Percentiles rank a stretch among this genome's conserved stretches.
Conservation (phyloP, 2,329 filamentous ascomycete genomes). For the Nannizziopsis arthrosporioides region DNA sequence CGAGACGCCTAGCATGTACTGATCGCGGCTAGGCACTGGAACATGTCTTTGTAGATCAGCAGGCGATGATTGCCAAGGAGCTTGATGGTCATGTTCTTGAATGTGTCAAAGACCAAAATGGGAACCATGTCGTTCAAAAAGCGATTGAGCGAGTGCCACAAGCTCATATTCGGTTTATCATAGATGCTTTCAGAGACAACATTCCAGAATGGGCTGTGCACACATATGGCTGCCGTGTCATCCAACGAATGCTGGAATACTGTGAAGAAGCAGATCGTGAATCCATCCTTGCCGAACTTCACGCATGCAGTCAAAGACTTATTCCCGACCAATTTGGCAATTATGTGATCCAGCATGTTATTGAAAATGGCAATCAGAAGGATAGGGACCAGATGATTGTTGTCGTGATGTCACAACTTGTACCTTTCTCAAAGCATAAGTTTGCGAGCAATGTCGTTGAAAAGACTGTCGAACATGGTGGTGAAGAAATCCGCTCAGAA, state of each 20-base stretch:
- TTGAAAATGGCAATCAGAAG: conserved; percentile 60
- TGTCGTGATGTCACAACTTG: conserved; percentile 58
- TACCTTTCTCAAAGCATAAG: conserved; percentile 82
- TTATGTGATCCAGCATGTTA: conserved; percentile 89
- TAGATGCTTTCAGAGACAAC: conserved; percentile 64
- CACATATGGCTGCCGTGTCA: conserved; percentile 78
- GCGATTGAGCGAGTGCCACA: conserved; percentile 71
- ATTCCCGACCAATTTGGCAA: conserved; percentile 87
- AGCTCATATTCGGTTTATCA: conserved; percentile 72
- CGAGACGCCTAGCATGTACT: background rate
- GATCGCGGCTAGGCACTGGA: conserved; percentile 57
- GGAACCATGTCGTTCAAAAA: conserved; percentile 95
- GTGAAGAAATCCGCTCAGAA: conserved; percentile 53
- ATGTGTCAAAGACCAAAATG: conserved; percentile 77
- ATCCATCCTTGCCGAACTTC: conserved; percentile 66
- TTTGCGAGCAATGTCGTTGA: conserved; percentile 96
- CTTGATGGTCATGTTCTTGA: conserved; percentile 63
- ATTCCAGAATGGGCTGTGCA: conserved; percentile 65
- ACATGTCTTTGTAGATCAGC: conserved; percentile 82
- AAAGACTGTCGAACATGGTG: conserved; percentile 68
- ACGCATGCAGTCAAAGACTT: conserved; percentile 57
- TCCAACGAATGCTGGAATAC: conserved; percentile 81
- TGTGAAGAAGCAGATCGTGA: conserved; percentile 60
- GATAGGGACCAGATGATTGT: conserved; percentile 63
- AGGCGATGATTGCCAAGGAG: conserved; percentile 71